Conservation (phyloP, 1,139 yeast species). For the Zygoascus hellenicus region DNA sequence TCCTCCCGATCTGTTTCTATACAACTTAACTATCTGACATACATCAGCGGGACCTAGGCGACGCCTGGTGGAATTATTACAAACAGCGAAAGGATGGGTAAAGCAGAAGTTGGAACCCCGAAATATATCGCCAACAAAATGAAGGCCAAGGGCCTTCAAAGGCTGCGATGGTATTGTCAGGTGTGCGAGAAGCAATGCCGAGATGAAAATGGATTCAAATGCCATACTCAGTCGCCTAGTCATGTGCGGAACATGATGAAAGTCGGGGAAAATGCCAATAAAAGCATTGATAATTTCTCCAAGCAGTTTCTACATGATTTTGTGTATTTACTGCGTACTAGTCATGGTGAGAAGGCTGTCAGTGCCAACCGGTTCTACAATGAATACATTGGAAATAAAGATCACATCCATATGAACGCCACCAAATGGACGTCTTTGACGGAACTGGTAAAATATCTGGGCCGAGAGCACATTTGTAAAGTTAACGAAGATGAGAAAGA, state of each 20-base stretch:
- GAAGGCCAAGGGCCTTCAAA: slow-evolving; percentile 80
- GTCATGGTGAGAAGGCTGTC: slow-evolving; percentile 77
- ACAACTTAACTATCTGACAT: too few species aligned
- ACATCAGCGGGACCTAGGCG: too few species aligned
- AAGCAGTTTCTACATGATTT: slow-evolving; percentile 58
- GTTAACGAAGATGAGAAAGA: slow-evolving; percentile 41
- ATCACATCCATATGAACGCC: slow-evolving; percentile 87
- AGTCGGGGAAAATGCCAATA: slow-evolving; percentile 40
- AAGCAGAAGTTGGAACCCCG: slow-evolving; percentile 78
- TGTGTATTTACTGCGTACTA: slow-evolving; percentile 51
- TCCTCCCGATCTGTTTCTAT: too few species aligned
- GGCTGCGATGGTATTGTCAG: slow-evolving; percentile 84
- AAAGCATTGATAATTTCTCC: slow-evolving; percentile 56
- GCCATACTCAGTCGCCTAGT: slow-evolving; percentile 73
- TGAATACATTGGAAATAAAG: slow-evolving; percentile 67
- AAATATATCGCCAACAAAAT: slow-evolving; percentile 71
- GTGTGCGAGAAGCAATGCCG: slow-evolving; percentile 89
- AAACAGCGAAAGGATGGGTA: slow-evolving; percentile 38
- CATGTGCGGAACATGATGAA: slow-evolving; percentile 54
- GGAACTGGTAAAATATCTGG: slow-evolving; percentile 61
- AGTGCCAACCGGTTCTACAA: slow-evolving; percentile 86
- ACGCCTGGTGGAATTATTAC: too few species aligned
- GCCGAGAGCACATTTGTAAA: slow-evolving; percentile 51
- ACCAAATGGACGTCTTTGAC: slow-evolving; percentile 74
- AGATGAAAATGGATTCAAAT: slow-evolving; percentile 91